Evolutionary conservation across 2,329 filamentous ascomycete species (phyloP), one percentile per base, ranked within the genome.

Genomic region (Magnaporthales sp.): DNA sequence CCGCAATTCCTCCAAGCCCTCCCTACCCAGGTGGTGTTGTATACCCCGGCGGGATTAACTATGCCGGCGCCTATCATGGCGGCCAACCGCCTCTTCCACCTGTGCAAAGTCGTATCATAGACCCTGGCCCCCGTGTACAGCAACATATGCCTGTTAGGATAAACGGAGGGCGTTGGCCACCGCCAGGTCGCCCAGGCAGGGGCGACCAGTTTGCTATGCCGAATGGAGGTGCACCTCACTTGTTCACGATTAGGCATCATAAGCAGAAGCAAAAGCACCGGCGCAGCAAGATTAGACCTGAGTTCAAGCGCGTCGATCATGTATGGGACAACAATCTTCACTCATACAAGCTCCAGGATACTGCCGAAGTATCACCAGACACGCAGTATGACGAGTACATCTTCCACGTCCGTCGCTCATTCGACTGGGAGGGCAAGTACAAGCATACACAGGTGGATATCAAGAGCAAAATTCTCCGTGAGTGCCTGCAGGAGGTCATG

Each of bases 371-470:
- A 29, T 72, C 74, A 0, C 72, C 73, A 3, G 80, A 81, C n/a
- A 74, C 78, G 0, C 77, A 91, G 70, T 93, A 92, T 75, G 88
- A 93, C 68, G 87, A 91, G 68, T 95, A 89, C 74, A 83, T 92
- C 31, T 96, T 97, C 75, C 91, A 92, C 27, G 90, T 97, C 19
- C 87, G 91, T 19, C 85, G 93, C 66, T 89, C 86, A 15, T 96
- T 97, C 74, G 89, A 93, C 75, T 92, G 86, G 86, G 91, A 95
- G 71, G 91, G 92, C 69, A 92, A 92, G 72, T 93, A 91, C 72
- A 82, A 86, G 71, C 73, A 75, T 73, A 93, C 92, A 0, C 79
- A 89, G 15, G 87, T 97, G 63, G 92, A 96, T 70, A 91, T 97
- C 76, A 95, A 93, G 78, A 95, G 91, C 74, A 92, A 92, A 71